A percentile compares a stretch with the other conserved stretches of the same genome.
phyloP scores from a whole-genome alignment of 805 yeast species.

The Wickerhamiella dianesei region DNA sequence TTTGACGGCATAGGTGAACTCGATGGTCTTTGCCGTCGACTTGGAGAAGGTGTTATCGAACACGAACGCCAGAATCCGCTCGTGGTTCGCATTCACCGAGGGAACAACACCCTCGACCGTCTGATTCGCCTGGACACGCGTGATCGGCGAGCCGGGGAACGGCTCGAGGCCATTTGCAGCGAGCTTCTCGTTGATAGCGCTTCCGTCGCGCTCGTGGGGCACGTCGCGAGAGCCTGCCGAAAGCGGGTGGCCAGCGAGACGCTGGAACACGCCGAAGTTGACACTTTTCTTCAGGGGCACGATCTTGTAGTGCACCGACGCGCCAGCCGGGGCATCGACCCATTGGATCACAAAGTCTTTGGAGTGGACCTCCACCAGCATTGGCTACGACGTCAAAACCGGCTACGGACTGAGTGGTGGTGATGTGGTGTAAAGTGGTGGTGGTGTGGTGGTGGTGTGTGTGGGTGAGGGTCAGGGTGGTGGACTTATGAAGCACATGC shows the following conservation, averaged over 20 bases:
- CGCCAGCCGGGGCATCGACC: conserved; percentile 63
- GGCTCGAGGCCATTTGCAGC: conserved; percentile 37
- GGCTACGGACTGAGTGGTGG: not conserved
- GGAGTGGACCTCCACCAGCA: conserved; percentile 60
- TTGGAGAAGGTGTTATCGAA: conserved; percentile 87
- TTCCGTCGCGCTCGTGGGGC: conserved; percentile 1
- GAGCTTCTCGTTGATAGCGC: conserved; percentile 35
- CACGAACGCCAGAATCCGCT: conserved; percentile 73
- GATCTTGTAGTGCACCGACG: conserved; percentile 61
- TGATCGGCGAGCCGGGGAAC: conserved; percentile 35
- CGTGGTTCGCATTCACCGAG: conserved; percentile 21
- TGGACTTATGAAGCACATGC: not conserved
- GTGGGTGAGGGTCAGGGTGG: too few relatives aligned
- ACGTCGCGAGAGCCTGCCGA: not conserved
- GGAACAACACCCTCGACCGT: conserved; percentile 47
- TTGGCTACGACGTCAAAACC: not conserved
- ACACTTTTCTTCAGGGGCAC: conserved; percentile 62
- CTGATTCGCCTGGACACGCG: conserved; percentile 46
- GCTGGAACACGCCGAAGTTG: conserved; percentile 23
- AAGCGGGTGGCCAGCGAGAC: conserved; percentile 13
- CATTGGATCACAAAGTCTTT: conserved; percentile 84
- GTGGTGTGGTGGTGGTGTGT: not conserved
- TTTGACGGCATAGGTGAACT: conserved; percentile 32
- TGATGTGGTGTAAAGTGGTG: not conserved
- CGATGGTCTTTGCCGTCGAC: conserved; percentile 65